Evolutionary conservation across 345 rosid genomes (phyloP).

Genomic region (Pseudoturritis turrita): DNA sequence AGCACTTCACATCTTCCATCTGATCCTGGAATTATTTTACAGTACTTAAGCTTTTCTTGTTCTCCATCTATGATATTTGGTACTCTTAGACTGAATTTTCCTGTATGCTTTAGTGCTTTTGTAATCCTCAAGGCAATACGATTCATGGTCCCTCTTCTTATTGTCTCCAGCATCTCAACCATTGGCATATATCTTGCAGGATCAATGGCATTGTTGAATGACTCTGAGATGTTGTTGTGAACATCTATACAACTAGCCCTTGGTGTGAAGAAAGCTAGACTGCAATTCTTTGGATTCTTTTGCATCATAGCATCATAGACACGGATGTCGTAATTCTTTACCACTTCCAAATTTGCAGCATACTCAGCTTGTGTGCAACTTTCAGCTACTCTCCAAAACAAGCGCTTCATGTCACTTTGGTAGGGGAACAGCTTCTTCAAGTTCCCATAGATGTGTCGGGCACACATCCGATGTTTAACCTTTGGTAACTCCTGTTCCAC

Average conservation of each 20-base stretch:
- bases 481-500: too few relatives aligned
- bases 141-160: background rate
- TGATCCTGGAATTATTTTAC: background rate
- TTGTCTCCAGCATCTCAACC: constrained; percentile 1
- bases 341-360: background rate
- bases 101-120: background rate
- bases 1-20: background rate
- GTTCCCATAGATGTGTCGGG: too few relatives aligned
- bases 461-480: too few relatives aligned
- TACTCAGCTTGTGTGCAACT: background rate
- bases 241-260: background rate
- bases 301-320: background rate
- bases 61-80: background rate
- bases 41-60: background rate
- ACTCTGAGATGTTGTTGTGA: background rate
- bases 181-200: background rate
- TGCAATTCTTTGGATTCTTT: background rate
- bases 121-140: background rate
- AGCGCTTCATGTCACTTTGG: background rate
- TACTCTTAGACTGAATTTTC: background rate
- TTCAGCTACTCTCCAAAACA: background rate
- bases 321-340: background rate
- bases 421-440: background rate
- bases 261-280: background rate
- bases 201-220: background rate